phyloP scores from a whole-genome alignment of 805 yeast genomes.

The Monosporozyma siamensis region DNA sequence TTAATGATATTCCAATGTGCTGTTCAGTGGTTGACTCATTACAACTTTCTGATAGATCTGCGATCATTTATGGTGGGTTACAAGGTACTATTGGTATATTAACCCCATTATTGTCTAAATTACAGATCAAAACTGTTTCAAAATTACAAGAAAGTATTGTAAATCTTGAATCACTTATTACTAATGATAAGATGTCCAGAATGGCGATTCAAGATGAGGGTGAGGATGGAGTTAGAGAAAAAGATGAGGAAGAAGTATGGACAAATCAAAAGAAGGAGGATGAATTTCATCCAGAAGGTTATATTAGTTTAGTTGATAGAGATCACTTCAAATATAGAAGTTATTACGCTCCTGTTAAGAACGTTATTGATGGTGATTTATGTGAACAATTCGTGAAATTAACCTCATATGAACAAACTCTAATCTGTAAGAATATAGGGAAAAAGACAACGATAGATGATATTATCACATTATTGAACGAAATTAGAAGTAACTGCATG shows the following conservation, averaged over 20 bases:
- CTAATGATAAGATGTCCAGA: slow-evolving; percentile 12
- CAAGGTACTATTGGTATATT: slow-evolving; percentile 76
- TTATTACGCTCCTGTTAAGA: slow-evolving; percentile 69
- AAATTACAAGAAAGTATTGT: slow-evolving; percentile 39
- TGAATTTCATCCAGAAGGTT: slow-evolving; percentile 18
- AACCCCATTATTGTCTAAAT: slow-evolving; percentile 52
- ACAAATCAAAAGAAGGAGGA: not conserved
- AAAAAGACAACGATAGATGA: slow-evolving; percentile 31
- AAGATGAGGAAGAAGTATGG: slow-evolving; percentile 3
- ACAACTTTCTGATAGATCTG: slow-evolving; percentile 43
- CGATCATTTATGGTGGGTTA: slow-evolving; percentile 61
- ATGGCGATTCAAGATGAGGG: slow-evolving; percentile 1
- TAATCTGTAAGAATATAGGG: slow-evolving; percentile 24
- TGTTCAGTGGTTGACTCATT: slow-evolving; percentile 36
- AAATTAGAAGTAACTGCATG: slow-evolving; percentile 23
- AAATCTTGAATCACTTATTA: slow-evolving; percentile 4
- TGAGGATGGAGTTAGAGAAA: slow-evolving; percentile 14
- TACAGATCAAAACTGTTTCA: slow-evolving; percentile 52
- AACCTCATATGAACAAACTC: slow-evolving; percentile 15
- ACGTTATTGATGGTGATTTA: slow-evolving; percentile 81
- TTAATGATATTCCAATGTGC: slow-evolving; percentile 63
- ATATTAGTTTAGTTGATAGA: slow-evolving; percentile 45
- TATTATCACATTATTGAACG: slow-evolving; percentile 16
- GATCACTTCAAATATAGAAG: slow-evolving; percentile 64
- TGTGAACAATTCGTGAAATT: slow-evolving; percentile 45